A percentile compares a stretch with the other conserved stretches of the same genome.
phyloP scores from a whole-genome alignment of 495 filamentous ascomycete species.

The Apiosordaria backusii region DNA sequence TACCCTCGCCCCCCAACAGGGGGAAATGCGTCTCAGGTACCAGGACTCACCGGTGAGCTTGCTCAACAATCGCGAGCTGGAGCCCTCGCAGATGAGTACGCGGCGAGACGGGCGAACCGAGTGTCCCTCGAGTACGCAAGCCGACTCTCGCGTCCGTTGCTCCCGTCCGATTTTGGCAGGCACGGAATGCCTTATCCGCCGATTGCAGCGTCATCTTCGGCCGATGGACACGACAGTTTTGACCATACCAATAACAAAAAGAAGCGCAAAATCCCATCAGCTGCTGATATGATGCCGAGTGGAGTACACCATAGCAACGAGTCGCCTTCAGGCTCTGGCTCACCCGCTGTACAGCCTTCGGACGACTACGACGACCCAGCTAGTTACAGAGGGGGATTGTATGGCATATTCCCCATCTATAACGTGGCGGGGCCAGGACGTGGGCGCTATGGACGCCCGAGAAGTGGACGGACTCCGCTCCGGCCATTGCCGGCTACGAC shows the following conservation, averaged over 20 bases:
- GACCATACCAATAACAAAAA: conserved; percentile 99
- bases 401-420: conserved; percentile 17
- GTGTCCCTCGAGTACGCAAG: conserved; percentile 25
- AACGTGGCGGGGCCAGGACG: conserved; percentile 74
- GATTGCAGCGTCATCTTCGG: conserved; percentile 52
- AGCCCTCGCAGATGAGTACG: background rate
- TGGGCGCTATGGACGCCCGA: conserved; percentile 68
- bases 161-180: conserved; percentile 34
- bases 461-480: conserved; percentile 65
- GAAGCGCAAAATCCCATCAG: conserved; percentile 94
- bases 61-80: conserved; percentile 26
- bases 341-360: conserved; percentile 25
- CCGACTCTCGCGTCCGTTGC: conserved; percentile 26
- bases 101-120: conserved; percentile 15
- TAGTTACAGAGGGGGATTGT: background rate
- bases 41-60: conserved; percentile 11
- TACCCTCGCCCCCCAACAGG: conserved; percentile 57
- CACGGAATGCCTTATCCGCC: conserved; percentile 44
- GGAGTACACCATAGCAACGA: conserved; percentile 53
- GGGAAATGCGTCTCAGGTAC: conserved; percentile 25
- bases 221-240: conserved; percentile 92
- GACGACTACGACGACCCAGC: conserved; percentile 31
- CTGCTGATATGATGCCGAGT: conserved; percentile 55
- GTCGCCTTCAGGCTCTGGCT: conserved; percentile 31
- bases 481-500: conserved; percentile 50